Evolutionary conservation across 2,329 filamentous ascomycete species (phyloP).

Genomic region (Ascochyta lentis): DNA sequence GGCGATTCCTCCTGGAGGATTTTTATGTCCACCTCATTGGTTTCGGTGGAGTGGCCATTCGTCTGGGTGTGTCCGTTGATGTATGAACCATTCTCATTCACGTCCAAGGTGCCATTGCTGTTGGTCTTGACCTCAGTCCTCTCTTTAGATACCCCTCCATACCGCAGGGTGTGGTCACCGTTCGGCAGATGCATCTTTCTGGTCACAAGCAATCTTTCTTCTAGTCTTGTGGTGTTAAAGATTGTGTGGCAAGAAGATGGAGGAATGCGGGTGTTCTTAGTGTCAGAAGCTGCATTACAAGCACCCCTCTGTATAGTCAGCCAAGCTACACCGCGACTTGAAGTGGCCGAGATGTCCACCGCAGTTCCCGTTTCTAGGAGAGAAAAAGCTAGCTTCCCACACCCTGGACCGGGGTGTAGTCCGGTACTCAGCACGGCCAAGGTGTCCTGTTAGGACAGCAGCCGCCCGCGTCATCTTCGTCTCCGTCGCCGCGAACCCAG

Average conservation of each 20-base stretch:
- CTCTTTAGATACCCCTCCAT: slow-evolving; percentile 22
- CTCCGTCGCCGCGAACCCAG: slow-evolving; percentile 15
- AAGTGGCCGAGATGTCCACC: slow-evolving; percentile 21
- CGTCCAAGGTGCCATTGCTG: slow-evolving; percentile 13
- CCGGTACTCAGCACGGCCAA: slow-evolving; percentile 17
- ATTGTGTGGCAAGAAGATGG: neutral
- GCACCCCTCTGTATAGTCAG: slow-evolving; percentile 29
- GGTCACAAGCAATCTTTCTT: neutral
- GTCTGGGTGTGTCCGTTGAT: neutral
- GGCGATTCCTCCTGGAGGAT: slow-evolving; percentile 13
- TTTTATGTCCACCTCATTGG: slow-evolving; percentile 27
- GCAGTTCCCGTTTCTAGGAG: slow-evolving; percentile 16
- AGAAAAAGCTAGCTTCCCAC: slow-evolving; percentile 24
- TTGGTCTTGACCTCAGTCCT: slow-evolving; percentile 24
- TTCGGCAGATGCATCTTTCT: slow-evolving; percentile 32
- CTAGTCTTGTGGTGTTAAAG: neutral
- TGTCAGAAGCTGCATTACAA: slow-evolving; percentile 17
- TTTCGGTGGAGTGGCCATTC: slow-evolving; percentile 8
- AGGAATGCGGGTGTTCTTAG: slow-evolving; percentile 16
- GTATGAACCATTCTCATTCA: slow-evolving; percentile 14
- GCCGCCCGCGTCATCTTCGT: slow-evolving; percentile 31
- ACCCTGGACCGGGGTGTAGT: slow-evolving; percentile 19
- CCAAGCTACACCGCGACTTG: slow-evolving; percentile 28
- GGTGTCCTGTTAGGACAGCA: slow-evolving; percentile 15
- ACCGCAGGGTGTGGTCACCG: slow-evolving; percentile 24